Conservation (phyloP, 257 asterid genomes). For the Solanum sitiens region DNA sequence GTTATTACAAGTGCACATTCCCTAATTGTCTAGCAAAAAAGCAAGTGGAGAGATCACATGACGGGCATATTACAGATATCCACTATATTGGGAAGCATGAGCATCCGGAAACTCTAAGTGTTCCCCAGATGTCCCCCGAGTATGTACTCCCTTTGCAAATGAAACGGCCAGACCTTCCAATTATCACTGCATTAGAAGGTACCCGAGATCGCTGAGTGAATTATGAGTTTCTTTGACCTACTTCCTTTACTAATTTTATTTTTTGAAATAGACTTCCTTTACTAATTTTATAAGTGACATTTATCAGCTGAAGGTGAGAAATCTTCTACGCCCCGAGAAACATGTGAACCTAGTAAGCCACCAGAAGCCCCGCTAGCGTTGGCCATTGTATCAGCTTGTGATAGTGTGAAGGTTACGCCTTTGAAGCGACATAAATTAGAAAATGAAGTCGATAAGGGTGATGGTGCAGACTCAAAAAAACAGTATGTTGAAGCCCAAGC, state of each 20-base stretch:
- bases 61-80: conserved; percentile 56
- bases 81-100: conserved; percentile 70
- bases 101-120: conserved; percentile 58
- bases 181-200: conserved; percentile 35
- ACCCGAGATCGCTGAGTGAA: conserved; percentile 2
- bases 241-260: neutral
- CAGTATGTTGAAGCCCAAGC: conserved; percentile 42
- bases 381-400: conserved; percentile 20
- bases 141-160: conserved; percentile 19
- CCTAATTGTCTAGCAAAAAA: conserved; percentile 67
- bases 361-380: conserved; percentile 14
- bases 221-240: neutral
- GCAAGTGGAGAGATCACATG: conserved; percentile 82
- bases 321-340: conserved; percentile 9
- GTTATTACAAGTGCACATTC: conserved; percentile 83
- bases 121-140: conserved; percentile 28
- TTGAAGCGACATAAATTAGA: conserved; percentile 15
- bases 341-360: conserved; percentile 27
- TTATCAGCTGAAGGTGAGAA: conserved; percentile 36
- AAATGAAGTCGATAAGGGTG: conserved; percentile 27
- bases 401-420: conserved; percentile 17
- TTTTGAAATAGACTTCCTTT: neutral
- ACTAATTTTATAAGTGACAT: conserved; percentile 7
- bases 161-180: conserved; percentile 19
- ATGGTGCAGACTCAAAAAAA: conserved; percentile 40